A percentile compares a stretch with the other conserved stretches of the same genome.
Conservation (phyloP, 106 monocot genomes). For the Posidonia australis region DNA sequence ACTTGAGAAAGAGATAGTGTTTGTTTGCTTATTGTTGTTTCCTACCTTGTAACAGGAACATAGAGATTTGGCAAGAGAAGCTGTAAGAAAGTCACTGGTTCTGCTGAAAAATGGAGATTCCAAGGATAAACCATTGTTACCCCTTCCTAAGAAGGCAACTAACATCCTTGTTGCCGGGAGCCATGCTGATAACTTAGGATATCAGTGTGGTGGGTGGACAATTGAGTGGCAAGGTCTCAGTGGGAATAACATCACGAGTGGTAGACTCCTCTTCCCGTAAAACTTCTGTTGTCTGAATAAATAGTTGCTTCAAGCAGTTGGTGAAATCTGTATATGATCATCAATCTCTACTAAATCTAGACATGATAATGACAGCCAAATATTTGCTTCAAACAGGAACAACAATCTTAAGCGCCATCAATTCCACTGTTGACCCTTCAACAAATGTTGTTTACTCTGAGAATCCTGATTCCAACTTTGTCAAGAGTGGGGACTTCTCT, state of each 20-base stretch:
- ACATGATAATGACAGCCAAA: no score
- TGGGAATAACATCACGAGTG: constrained; percentile 35
- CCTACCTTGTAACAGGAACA: constrained; percentile 39
- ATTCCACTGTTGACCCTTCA: constrained; percentile 2
- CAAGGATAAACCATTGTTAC: constrained; percentile 19
- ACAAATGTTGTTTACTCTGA: constrained; percentile 9
- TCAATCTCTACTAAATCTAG: no score
- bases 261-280: constrained; percentile 1
- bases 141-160: constrained; percentile 32
- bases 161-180: constrained; percentile 62
- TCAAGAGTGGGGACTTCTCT: constrained; percentile 8
- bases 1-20: neutral
- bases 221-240: constrained; percentile 48
- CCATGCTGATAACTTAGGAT: constrained; percentile 53
- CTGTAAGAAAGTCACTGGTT: constrained; percentile 83
- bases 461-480: constrained; percentile 3
- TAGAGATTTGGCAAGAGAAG: constrained; percentile 79
- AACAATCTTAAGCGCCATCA: constrained; percentile 10
- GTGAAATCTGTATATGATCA: no score
- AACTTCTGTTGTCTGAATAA: no score
- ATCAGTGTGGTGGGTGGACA: constrained; percentile 69
- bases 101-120: constrained; percentile 64
- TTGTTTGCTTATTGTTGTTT: no score
- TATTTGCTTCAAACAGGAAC: constrained; percentile 13
- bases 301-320: no score